Evolutionary conservation across 2,329 filamentous ascomycete species (phyloP).

Genomic region (Ophiostoma tasmaniense): DNA sequence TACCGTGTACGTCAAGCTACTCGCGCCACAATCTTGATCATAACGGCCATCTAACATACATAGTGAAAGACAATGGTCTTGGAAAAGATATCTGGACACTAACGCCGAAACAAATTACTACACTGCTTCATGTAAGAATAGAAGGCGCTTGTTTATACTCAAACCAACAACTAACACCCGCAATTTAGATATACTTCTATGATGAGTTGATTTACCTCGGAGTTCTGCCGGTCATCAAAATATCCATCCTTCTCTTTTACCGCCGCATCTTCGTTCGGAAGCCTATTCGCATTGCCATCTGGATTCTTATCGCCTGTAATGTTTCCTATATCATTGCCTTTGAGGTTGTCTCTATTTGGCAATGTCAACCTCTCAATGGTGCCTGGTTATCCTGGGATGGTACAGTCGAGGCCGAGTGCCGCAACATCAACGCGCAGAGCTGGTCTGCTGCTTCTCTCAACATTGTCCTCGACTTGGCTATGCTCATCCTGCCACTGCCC

Average conservation of each 20-base stretch:
- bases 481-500: neutral
- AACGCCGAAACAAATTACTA: neutral
- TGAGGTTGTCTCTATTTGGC: neutral
- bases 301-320: neutral
- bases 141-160: neutral
- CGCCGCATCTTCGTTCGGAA: neutral
- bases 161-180: neutral
- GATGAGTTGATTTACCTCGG: neutral
- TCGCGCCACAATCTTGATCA: neutral
- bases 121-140: neutral
- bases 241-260: neutral
- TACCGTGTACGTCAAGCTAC: neutral
- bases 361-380: neutral
- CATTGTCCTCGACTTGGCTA: neutral
- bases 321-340: neutral
- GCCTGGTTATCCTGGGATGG: neutral
- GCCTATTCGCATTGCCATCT: neutral
- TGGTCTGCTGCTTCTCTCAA: neutral
- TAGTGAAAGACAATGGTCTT: neutral
- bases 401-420: neutral
- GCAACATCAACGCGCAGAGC: neutral
- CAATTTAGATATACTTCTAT: neutral
- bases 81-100: neutral
- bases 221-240: neutral
- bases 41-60: neutral